Percentiles rank a stretch among this genome's conserved stretches.
These are phyloP conservation scores for Metschnikowia anglica DNA, from an alignment of 805 yeast genomes.

Conservation along the genomic window DNA sequence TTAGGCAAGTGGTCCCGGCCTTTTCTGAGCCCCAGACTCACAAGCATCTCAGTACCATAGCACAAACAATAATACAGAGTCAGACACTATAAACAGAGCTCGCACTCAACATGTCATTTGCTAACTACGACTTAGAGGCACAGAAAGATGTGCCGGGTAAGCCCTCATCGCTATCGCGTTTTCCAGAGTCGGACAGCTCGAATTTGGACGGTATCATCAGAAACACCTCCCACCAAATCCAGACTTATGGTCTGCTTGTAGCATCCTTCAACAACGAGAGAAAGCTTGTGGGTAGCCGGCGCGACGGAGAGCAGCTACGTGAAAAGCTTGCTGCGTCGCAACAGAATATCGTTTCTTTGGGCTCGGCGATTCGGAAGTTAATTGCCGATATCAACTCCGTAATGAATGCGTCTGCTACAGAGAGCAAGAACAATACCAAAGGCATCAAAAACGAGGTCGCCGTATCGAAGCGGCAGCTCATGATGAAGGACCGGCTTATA, in stretches of 20 bases:
- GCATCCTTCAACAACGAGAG: constrained; percentile 49
- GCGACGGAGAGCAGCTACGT: constrained; percentile 45
- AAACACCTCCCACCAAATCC: constrained; percentile 41
- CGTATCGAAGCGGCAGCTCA: constrained; percentile 39
- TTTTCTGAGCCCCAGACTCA: too few species aligned
- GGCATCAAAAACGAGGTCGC: too few species aligned
- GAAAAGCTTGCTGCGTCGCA: constrained; percentile 33
- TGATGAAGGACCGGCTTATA: constrained; percentile 51
- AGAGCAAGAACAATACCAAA: too few species aligned
- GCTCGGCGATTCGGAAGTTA: constrained; percentile 32
- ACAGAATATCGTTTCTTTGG: constrained; percentile 32
- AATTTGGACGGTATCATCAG: constrained; percentile 36
- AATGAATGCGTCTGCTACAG: constrained; percentile 25
- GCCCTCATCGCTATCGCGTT: neutral
- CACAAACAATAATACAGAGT: neutral
- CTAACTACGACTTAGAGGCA: constrained; percentile 51
- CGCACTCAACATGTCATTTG: constrained; percentile 48
- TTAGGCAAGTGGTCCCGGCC: too few species aligned
- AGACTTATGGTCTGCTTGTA: constrained; percentile 50
- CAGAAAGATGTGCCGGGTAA: constrained; percentile 28
- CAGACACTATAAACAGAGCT: neutral
- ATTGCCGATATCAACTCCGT: constrained; percentile 30
- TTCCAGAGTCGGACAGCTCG: constrained; percentile 9
- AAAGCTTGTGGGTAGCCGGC: constrained; percentile 50
- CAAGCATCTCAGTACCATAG: too few species aligned